phyloP scores from a whole-genome alignment of 495 filamentous ascomycete species.

The Hyaloscypha variabilis region DNA sequence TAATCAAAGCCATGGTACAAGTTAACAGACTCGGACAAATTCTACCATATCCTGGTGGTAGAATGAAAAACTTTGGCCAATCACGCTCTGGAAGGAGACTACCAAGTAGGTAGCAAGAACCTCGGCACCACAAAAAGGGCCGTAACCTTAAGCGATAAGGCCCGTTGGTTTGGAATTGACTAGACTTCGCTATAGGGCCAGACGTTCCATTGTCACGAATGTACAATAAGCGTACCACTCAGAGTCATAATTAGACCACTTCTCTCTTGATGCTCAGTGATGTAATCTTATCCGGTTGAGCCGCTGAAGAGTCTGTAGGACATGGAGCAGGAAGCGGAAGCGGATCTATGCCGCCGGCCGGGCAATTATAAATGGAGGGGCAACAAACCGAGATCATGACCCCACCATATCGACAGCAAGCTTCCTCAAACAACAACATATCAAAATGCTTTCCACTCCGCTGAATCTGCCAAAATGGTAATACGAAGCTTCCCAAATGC shows the following conservation, averaged over 20 bases:
- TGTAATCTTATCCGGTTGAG: neutral
- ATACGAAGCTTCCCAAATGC: constrained; percentile 17
- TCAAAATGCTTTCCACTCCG: constrained; percentile 39
- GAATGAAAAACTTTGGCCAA: neutral
- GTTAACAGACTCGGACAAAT: neutral
- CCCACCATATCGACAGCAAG: neutral
- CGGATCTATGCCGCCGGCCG: neutral
- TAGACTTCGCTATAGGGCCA: too few species aligned
- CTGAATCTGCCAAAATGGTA: constrained; percentile 90
- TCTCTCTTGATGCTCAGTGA: too few species aligned
- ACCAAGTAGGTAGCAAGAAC: too few species aligned
- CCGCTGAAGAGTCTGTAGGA: neutral
- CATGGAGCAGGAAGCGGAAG: neutral
- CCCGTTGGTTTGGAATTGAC: too few species aligned
- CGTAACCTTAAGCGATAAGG: neutral
- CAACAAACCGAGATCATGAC: neutral
- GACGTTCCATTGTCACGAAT: neutral
- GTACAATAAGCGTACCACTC: too few species aligned
- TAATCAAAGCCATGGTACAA: neutral
- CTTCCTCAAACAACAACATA: neutral
- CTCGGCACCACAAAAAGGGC: neutral
- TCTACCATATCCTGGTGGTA: neutral
- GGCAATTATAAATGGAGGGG: neutral
- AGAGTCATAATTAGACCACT: too few species aligned
- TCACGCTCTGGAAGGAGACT: too few species aligned